phyloP scores from a whole-genome alignment of 306 rosid genomes.

The Herpetospermum pedunculosum region DNA sequence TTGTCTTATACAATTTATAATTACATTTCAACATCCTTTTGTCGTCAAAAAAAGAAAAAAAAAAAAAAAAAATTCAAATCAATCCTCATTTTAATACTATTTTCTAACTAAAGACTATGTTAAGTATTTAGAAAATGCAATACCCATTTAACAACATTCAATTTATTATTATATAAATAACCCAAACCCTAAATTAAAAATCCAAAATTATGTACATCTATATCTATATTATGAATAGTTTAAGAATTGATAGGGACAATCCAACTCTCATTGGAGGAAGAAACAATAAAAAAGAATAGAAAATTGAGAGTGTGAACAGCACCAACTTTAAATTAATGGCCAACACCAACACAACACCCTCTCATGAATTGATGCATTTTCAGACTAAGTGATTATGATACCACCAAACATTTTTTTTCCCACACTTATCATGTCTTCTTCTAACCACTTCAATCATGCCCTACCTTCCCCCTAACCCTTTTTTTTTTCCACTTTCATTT shows the following conservation, averaged over 20 bases:
- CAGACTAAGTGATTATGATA: conserved; percentile 5
- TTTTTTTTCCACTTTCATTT: background rate
- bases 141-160: no score
- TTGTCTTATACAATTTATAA: no score
- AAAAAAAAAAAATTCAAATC: no score
- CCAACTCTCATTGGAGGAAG: background rate
- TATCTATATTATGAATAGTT: background rate
- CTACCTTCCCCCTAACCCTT: background rate
- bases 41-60: no score
- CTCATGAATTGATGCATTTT: background rate
- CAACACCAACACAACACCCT: background rate
- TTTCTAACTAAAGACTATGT: no score
- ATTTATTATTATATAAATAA: no score
- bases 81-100: no score
- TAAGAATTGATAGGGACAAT: background rate
- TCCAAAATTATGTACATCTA: background rate
- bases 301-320: background rate
- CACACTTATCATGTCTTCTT: background rate
- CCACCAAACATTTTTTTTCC: conserved; percentile 6
- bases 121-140: no score
- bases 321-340: background rate
- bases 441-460: background rate
- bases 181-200: background rate
- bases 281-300: background rate
- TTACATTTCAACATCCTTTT: no score